Evolutionary conservation across 23 red algal species (phyloP).

Genomic region (Gracilaria gracilis): DNA sequence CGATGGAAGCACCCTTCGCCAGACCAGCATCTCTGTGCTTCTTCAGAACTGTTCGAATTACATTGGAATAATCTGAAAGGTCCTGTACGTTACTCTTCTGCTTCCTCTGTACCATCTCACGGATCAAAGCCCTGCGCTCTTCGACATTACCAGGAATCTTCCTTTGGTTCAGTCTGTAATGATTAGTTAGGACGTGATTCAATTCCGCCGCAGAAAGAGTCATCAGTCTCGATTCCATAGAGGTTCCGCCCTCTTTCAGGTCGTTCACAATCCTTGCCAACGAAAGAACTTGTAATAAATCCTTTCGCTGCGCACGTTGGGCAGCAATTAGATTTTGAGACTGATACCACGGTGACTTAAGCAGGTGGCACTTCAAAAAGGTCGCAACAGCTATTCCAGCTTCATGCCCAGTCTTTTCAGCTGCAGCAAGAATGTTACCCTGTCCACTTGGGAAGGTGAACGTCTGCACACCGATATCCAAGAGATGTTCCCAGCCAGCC

Average conservation of each 20-base stretch:
- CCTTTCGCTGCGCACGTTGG: conserved; percentile 59
- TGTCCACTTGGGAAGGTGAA: conserved; percentile 91
- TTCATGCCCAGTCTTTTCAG: conserved; percentile 72
- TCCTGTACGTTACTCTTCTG: conserved; percentile 44
- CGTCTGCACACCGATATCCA: conserved; percentile 75
- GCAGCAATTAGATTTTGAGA: conserved; percentile 69
- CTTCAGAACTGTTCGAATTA: conserved; percentile 73
- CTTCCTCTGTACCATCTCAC: conserved; percentile 60
- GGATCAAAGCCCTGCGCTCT: conserved; percentile 74
- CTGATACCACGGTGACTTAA: conserved; percentile 81
- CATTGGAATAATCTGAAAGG: conserved; percentile 65
- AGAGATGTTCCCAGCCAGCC: conserved; percentile 84
- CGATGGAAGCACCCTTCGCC: conserved; percentile 49
- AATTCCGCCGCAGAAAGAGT: conserved; percentile 60
- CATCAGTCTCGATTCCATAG: conserved; percentile 65
- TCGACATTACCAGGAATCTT: conserved; percentile 79
- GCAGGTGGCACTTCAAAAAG: conserved; percentile 74
- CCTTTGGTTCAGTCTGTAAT: conserved; percentile 65
- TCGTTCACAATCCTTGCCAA: conserved; percentile 73
- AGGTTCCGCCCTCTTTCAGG: conserved; percentile 70
- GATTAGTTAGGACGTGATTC: conserved; percentile 57
- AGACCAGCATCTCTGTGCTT: conserved; percentile 60
- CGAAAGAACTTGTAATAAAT: conserved; percentile 69
- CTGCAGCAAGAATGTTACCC: conserved; percentile 84
- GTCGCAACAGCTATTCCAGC: conserved; percentile 77